Base-by-base conservation (phyloP, 305 asterid species). In the Rubia tinctorum region DNA sequence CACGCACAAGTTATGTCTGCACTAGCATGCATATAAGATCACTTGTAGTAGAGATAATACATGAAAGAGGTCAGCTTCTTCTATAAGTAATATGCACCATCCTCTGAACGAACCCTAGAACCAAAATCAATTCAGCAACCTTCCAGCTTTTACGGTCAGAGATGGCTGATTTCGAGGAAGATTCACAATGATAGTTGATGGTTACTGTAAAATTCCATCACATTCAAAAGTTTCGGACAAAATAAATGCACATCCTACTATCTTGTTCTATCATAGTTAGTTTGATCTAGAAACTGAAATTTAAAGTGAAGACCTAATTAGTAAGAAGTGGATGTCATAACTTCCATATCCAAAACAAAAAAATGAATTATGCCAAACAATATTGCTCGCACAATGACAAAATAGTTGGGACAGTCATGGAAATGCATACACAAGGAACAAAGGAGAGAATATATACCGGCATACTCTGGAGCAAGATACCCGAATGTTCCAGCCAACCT, bases 401-500 rank as follows among this genome's bases (percentile, higher is more conserved):
- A 51, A 51, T 9, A 17, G 22, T 51, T 51, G 22, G 2, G 9
- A 51, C 13, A 17, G 10, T 6, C 25, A 42, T 58, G 68, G 27
- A 43, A 0, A 58, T 14, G 27, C 49, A 44, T 49, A 45, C 42
- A 71, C 69, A 43, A 1, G 40, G 66, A 7, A 62, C 10, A 12
- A 45, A 13, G 71, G 44, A 40, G 39, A 69, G 8, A 61, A 74
- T 34, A 75, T 83, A 73, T 81, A 91, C 97, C 97, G 10, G 97
- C 99, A 75, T 93, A 93, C 76, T 93, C 98, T 11, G 98, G 98
- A 22, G 98, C 97, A 78, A 94, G 97, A 81, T 94, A 94, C 30
- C 98, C 96, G 43, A 94, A 94, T 0, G 97, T 94, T 45, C 97
- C 97, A 34, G 97, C 97, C 88, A 94, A 81, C 42, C 96, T 82